phyloP scores from a whole-genome alignment of 2,329 filamentous ascomycete species.

The Diaporthe sp. region DNA sequence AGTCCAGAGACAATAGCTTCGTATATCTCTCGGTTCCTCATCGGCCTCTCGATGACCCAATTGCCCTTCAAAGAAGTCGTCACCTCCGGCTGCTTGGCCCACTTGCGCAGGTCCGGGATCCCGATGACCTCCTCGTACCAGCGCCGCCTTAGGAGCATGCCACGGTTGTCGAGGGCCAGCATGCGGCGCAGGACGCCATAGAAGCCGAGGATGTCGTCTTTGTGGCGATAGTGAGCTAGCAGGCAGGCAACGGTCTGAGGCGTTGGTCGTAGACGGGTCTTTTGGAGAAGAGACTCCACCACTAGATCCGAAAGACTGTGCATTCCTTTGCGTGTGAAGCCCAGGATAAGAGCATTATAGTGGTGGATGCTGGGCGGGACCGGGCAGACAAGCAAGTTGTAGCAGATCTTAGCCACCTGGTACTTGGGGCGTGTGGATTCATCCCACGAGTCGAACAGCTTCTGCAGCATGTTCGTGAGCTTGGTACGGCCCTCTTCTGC shows the following conservation, averaged over 20 bases:
- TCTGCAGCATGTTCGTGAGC: slow-evolving; percentile 39
- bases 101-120: slow-evolving; percentile 41
- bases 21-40: slow-evolving; percentile 51
- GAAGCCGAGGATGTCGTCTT: slow-evolving; percentile 54
- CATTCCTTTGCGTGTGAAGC: slow-evolving; percentile 65
- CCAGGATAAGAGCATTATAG: slow-evolving; percentile 77
- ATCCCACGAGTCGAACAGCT: slow-evolving; percentile 43
- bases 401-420: slow-evolving; percentile 61
- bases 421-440: slow-evolving; percentile 38
- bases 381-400: slow-evolving; percentile 73
- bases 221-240: slow-evolving; percentile 60
- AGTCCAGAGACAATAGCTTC: slow-evolving; percentile 60
- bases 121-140: slow-evolving; percentile 45
- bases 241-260: slow-evolving; percentile 60
- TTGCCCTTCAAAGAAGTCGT: slow-evolving; percentile 41
- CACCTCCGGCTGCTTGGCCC: slow-evolving; percentile 42
- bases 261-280: slow-evolving; percentile 57
- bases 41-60: slow-evolving; percentile 53
- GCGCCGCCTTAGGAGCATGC: slow-evolving; percentile 51
- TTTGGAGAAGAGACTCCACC: slow-evolving; percentile 59
- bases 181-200: slow-evolving; percentile 57
- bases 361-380: slow-evolving; percentile 74
- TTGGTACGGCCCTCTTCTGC: slow-evolving; percentile 38
- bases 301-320: slow-evolving; percentile 63
- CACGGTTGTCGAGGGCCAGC: slow-evolving; percentile 53